Evolutionary conservation across 768 basidiomycete species (phyloP).

Genomic region (Boletus rex-veris): DNA sequence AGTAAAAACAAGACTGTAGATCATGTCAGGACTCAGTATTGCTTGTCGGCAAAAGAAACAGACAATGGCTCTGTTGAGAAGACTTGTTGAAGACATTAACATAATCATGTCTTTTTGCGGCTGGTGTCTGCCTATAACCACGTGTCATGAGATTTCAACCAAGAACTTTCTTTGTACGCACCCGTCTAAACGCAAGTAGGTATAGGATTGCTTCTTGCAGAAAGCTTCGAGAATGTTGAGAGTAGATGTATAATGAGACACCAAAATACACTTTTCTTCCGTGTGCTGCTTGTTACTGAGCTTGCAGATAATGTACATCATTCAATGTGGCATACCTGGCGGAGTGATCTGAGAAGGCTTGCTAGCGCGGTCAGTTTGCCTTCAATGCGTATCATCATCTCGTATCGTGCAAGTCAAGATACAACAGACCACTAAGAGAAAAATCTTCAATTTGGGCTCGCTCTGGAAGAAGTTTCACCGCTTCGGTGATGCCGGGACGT

Average conservation of each 20-base stretch:
- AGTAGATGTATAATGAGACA: slow-evolving; percentile 96
- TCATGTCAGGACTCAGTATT: slow-evolving; percentile 1
- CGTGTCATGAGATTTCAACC: neutral
- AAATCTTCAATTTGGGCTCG: slow-evolving; percentile 64
- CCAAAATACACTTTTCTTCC: slow-evolving; percentile 91
- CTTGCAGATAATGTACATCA: neutral
- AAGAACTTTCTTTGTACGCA: slow-evolving; percentile 23
- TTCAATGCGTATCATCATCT: slow-evolving; percentile 29
- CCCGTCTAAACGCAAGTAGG: slow-evolving; percentile 87
- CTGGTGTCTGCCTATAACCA: slow-evolving; percentile 63
- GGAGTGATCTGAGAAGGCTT: slow-evolving; percentile 57
- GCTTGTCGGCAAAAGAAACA: neutral
- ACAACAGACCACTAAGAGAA: slow-evolving; percentile 66
- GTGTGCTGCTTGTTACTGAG: slow-evolving; percentile 47
- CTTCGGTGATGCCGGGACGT: slow-evolving; percentile 53
- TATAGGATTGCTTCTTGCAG: slow-evolving; percentile 73
- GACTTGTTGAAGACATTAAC: slow-evolving; percentile 88
- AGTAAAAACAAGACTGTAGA: slow-evolving; percentile 79
- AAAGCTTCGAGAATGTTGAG: slow-evolving; percentile 88
- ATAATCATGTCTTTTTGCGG: slow-evolving; percentile 75
- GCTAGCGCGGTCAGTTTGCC: slow-evolving; percentile 73
- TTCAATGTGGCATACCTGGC: slow-evolving; percentile 41
- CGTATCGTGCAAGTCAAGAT: neutral
- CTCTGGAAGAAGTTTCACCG: slow-evolving; percentile 58
- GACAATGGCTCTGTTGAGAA: slow-evolving; percentile 68